phyloP scores from a whole-genome alignment of 495 filamentous ascomycete genomes.

The Lasiosphaeria ovina region DNA sequence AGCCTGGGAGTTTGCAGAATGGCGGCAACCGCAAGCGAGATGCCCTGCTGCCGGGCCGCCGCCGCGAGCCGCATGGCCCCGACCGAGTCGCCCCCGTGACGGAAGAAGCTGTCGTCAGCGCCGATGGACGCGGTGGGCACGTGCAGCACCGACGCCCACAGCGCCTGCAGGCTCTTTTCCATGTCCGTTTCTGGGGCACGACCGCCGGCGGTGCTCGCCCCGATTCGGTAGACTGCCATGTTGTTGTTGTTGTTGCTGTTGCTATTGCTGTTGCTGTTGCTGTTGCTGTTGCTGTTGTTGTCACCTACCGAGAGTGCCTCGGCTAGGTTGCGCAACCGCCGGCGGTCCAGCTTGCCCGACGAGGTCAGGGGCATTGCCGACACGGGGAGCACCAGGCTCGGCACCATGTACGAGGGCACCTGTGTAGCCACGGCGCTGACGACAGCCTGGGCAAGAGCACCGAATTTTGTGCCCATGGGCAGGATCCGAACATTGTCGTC shows the following conservation, averaged over 20 bases:
- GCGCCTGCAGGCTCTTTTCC: conserved; percentile 28
- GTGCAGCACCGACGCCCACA: conserved; percentile 34
- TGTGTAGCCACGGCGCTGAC: conserved; percentile 6
- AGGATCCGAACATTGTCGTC: conserved; percentile 11
- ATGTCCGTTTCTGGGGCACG: conserved; percentile 13
- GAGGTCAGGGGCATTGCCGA: conserved; percentile 48
- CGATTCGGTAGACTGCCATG: conserved; percentile 14
- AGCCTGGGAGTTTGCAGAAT: conserved; percentile 52
- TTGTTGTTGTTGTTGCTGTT: no score
- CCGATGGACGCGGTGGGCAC: conserved; percentile 37
- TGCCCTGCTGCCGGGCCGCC: conserved; percentile 46
- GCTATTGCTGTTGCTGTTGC: no score
- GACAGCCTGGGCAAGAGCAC: conserved; percentile 5
- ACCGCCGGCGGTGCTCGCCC: not conserved
- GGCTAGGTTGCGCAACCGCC: conserved; percentile 17
- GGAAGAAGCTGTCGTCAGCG: conserved; percentile 60
- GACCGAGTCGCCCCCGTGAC: conserved; percentile 67
- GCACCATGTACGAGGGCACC: conserved; percentile 52
- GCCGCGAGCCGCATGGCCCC: conserved; percentile 67
- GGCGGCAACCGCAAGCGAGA: conserved; percentile 53
- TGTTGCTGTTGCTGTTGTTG: not conserved
- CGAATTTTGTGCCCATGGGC: conserved; percentile 10
- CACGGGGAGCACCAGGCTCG: conserved; percentile 50
- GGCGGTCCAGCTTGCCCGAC: conserved; percentile 53
- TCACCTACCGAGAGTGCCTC: not conserved